phyloP scores from a whole-genome alignment of 108 stramenopile genomes.

The Asterionellopsis glacialis region DNA sequence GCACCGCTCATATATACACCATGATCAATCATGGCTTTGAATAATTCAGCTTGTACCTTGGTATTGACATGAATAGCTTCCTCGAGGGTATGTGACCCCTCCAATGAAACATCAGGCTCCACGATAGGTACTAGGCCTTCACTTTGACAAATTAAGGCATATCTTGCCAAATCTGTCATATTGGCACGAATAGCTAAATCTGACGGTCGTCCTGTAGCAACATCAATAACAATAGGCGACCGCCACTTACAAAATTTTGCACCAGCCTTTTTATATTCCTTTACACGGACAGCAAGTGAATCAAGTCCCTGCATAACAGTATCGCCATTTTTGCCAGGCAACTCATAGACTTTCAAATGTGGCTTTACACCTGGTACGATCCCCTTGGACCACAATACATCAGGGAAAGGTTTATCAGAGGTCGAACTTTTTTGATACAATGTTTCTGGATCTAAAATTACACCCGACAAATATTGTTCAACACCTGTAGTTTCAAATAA shows the following conservation, averaged over 20 bases:
- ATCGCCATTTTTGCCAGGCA: constrained; percentile 83
- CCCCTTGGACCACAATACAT: constrained; percentile 59
- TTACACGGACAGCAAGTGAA: constrained; percentile 72
- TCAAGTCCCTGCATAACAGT: constrained; percentile 88
- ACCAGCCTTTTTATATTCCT: constrained; percentile 84
- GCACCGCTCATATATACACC: constrained; percentile 84
- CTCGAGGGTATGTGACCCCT: constrained; percentile 49
- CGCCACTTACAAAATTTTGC: constrained; percentile 92
- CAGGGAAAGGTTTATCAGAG: constrained; percentile 78
- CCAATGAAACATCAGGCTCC: constrained; percentile 83
- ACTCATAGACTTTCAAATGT: constrained; percentile 62
- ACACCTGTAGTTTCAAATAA: constrained; percentile 66
- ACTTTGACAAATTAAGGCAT: constrained; percentile 87
- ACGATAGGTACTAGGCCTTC: constrained; percentile 93
- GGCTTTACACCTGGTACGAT: constrained; percentile 90
- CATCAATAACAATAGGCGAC: constrained; percentile 50
- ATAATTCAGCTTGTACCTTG: constrained; percentile 43
- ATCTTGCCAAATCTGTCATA: constrained; percentile 80
- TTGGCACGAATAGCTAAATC: constrained; percentile 76
- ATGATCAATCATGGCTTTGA: constrained; percentile 88
- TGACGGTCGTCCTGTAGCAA: constrained; percentile 62
- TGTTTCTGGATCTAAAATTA: constrained; percentile 91
- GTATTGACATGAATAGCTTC: constrained; percentile 51
- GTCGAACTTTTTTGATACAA: constrained; percentile 56
- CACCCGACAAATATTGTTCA: constrained; percentile 78